These are phyloP conservation scores for Fomitopsis betulina DNA, from an alignment of 1,284 basidiomycete genomes.

Conservation along the genomic window DNA sequence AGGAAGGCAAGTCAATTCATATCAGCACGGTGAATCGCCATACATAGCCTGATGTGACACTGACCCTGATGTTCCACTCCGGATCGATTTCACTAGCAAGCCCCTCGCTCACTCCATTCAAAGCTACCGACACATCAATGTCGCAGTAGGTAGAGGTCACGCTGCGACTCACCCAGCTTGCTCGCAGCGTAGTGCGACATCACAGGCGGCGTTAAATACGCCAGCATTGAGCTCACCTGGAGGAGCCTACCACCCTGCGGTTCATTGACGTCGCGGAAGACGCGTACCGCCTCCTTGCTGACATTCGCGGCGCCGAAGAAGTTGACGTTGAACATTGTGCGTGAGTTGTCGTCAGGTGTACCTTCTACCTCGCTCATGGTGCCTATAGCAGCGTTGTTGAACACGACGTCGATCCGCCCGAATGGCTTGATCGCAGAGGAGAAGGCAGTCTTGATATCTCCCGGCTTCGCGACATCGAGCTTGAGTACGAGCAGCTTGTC, in stretches of 20 bases:
- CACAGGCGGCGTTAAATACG: constrained; percentile 14
- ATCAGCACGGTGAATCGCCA: background rate
- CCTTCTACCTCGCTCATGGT: constrained; percentile 32
- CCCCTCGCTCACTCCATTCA: constrained; percentile 29
- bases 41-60: background rate
- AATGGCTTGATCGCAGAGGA: constrained; percentile 26
- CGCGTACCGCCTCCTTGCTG: constrained; percentile 26
- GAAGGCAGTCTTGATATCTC: constrained; percentile 32
- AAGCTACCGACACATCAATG: background rate
- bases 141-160: background rate
- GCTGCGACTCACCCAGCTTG: constrained; percentile 15
- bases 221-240: constrained; percentile 23
- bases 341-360: constrained; percentile 26
- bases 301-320: constrained; percentile 33
- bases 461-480: constrained; percentile 33
- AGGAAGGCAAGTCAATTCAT: too few species aligned
- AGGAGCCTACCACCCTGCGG: constrained; percentile 28
- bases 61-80: constrained; percentile 37
- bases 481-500: constrained; percentile 30
- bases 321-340: constrained; percentile 29
- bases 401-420: constrained; percentile 38
- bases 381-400: constrained; percentile 36
- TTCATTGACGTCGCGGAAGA: constrained; percentile 33
- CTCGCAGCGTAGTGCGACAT: constrained; percentile 27
- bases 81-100: constrained; percentile 32